Conservation (phyloP, 1,139 yeast genomes). For the Yamadazyma atlantica region DNA sequence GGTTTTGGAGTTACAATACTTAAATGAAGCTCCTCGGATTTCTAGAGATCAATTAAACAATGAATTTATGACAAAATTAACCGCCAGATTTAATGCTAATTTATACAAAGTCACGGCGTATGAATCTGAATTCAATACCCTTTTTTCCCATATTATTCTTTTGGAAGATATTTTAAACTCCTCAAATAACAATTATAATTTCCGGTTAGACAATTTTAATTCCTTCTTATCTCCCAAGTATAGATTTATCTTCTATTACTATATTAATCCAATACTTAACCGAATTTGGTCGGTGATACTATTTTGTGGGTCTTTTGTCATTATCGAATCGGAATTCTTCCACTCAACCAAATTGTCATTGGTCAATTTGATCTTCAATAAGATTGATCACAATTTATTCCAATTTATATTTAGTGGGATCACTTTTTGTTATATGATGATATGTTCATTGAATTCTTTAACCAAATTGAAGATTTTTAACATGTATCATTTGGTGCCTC, state of each 20-base stretch:
- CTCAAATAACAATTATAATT: conserved; percentile 24
- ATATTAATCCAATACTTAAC: conserved; percentile 47
- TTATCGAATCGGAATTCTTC: conserved; percentile 72
- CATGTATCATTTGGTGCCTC: conserved; percentile 69
- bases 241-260: conserved; percentile 35
- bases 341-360: conserved; percentile 69
- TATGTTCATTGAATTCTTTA: conserved; percentile 63
- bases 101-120: conserved; percentile 41
- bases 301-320: conserved; percentile 42
- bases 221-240: conserved; percentile 23
- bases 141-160: conserved; percentile 31
- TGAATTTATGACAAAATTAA: conserved; percentile 32
- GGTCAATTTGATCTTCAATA: conserved; percentile 48
- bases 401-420: conserved; percentile 41
- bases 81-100: conserved; percentile 38
- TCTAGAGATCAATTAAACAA: conserved; percentile 38
- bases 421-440: conserved; percentile 64
- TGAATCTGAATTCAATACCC: conserved; percentile 40
- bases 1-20: conserved; percentile 33
- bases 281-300: conserved; percentile 42
- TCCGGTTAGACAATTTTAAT: conserved; percentile 23
- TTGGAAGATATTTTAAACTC: conserved; percentile 45
- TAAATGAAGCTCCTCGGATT: conserved; percentile 21
- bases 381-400: conserved; percentile 18
- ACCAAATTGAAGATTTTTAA: conserved; percentile 71